These are phyloP conservation scores for Pyrenophora teres DNA, from an alignment of 2,329 filamentous ascomycete species.

Conservation along the genomic window DNA sequence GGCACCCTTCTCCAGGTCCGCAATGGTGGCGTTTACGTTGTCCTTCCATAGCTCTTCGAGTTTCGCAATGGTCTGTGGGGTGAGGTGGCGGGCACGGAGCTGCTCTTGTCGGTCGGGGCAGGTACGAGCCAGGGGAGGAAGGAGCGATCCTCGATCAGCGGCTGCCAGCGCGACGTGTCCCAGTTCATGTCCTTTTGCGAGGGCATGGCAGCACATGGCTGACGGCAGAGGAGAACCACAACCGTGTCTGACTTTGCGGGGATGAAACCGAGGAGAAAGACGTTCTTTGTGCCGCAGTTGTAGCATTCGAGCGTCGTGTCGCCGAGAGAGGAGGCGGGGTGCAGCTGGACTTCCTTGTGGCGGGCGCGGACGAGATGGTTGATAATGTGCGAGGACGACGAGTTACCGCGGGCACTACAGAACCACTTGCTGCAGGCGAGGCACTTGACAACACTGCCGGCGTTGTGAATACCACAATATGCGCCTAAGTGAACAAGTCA, in stretches of 20 bases:
- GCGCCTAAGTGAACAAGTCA: slow-evolving; percentile 53
- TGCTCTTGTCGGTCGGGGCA: slow-evolving; percentile 90
- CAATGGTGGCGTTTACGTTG: slow-evolving; percentile 83
- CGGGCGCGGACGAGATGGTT: slow-evolving; percentile 96
- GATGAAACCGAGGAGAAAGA: slow-evolving; percentile 96
- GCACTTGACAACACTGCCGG: slow-evolving; percentile 94
- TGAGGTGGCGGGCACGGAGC: slow-evolving; percentile 89
- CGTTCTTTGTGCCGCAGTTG: slow-evolving; percentile 99
- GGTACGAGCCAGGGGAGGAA: slow-evolving; percentile 94
- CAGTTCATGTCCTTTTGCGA: slow-evolving; percentile 99
- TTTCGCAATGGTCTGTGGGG: slow-evolving; percentile 92
- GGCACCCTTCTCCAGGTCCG: slow-evolving; percentile 87
- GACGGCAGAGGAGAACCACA: slow-evolving; percentile 92
- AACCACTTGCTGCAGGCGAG: slow-evolving; percentile 98
- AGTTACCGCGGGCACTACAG: slow-evolving; percentile 95
- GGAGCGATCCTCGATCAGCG: slow-evolving; percentile 92
- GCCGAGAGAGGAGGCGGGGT: slow-evolving; percentile 88
- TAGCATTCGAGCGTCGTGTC: slow-evolving; percentile 98
- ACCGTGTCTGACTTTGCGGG: slow-evolving; percentile 98
- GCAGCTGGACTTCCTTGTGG: slow-evolving; percentile 98
- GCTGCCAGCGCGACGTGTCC: slow-evolving; percentile 98
- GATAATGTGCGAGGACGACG: slow-evolving; percentile 95
- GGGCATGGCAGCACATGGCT: slow-evolving; percentile 91
- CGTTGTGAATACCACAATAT: slow-evolving; percentile 97
- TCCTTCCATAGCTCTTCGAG: slow-evolving; percentile 99